Evolutionary conservation across 257 asterid genomes (phyloP).

Genomic region (Ehretia macrophylla): DNA sequence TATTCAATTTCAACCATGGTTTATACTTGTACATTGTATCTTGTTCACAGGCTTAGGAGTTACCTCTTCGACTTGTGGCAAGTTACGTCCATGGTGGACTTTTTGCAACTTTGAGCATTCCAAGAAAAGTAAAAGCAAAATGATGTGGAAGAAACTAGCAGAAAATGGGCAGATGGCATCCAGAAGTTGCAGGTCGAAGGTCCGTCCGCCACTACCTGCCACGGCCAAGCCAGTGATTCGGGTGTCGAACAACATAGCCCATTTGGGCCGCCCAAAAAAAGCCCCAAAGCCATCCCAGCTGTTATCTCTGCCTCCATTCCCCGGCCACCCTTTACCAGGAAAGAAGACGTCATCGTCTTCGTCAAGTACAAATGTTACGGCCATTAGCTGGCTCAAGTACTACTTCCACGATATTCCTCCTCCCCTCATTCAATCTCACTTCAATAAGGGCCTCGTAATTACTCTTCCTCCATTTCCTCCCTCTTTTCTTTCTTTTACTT

Average conservation of each 20-base stretch:
- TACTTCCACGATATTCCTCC: constrained; percentile 71
- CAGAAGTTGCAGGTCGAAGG: constrained; percentile 20
- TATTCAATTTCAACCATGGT: too few relatives aligned
- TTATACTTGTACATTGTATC: too few relatives aligned
- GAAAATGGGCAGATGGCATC: background rate
- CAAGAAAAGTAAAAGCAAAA: too few relatives aligned
- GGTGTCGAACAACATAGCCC: constrained; percentile 65
- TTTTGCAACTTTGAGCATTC: too few relatives aligned
- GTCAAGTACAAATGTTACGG: constrained; percentile 50
- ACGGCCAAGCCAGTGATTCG: constrained; percentile 40
- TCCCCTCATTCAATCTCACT: constrained; percentile 58
- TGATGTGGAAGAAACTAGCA: background rate
- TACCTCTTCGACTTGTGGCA: too few relatives aligned
- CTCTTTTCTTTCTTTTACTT: background rate
- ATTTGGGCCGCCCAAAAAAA: constrained; percentile 58
- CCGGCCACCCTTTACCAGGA: constrained; percentile 77
- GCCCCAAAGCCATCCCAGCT: constrained; percentile 79
- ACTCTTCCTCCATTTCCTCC: constrained; percentile 11
- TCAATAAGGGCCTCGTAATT: constrained; percentile 74
- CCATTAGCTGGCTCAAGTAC: constrained; percentile 93
- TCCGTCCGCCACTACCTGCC: constrained; percentile 43
- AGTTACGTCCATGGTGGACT: too few relatives aligned
- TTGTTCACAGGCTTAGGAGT: too few relatives aligned
- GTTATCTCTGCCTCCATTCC: constrained; percentile 82
- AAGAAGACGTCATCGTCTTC: constrained; percentile 40